Evolutionary conservation across 75 land plant genomes (phyloP), one percentile per base, ranked within the genome.

Genomic region (Sequoia sempervirens): DNA sequence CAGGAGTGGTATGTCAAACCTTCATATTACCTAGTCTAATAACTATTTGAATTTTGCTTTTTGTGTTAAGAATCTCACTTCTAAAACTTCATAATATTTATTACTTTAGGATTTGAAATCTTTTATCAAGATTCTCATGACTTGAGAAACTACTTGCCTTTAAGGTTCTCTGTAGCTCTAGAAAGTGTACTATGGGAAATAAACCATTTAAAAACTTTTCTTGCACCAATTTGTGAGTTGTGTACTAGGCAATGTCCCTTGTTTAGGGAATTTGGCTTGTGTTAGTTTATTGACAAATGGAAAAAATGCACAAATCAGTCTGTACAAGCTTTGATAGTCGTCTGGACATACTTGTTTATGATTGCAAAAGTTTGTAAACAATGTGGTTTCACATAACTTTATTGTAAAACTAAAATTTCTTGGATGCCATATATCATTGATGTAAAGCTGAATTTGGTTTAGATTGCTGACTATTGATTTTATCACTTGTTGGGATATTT

Each of bases 1-100:
- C 99, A 38, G 99, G 99, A 86, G 99, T 97, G 98, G 99, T 97
- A 90, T 84, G 93, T 40, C 79, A 41, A 18, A 61, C n/a, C 11
- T 52, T 40, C 34, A 41, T 45, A 76, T 26, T 23, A 41, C 43
- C 79, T 40, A 20, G 5, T 40, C 10, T 37, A 5, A 40, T 26
- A 41, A 41, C 12, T 23, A 41, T 38, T 73, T 76, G 26, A 3
- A 45, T 23, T 38, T 76, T 41, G 37, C 4, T 9, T 15, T 41
- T 76, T 41, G 41, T 23, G 79, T 76, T 76, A 76, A 76, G 6
- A 76, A 26, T 20, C 11, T 76, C 2, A 76, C 79, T 20, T 76
- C 0, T 13, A 9, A 76, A 41, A 40, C 45, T 41, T 41, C 17
- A 2, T 36, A 4, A 17, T 40, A 36, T 76, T 37, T 70, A 28